A percentile compares a stretch with the other conserved stretches of the same genome.
These are phyloP conservation scores for Chamaenerion angustifolium DNA, from an alignment of 345 rosid species.

Conservation along the genomic window DNA sequence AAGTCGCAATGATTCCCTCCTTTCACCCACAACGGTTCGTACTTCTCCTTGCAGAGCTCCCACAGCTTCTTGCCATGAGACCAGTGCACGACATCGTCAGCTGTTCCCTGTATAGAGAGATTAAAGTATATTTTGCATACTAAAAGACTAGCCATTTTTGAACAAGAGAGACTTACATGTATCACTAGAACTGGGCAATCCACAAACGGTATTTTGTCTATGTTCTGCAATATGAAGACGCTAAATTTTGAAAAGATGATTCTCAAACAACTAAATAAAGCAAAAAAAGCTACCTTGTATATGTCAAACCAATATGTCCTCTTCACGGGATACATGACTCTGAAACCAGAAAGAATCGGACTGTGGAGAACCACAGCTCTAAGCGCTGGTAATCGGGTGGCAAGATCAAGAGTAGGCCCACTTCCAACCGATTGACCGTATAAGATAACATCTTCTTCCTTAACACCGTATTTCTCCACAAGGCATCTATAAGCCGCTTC, in stretches of 20 bases:
- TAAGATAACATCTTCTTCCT: conserved; percentile 73
- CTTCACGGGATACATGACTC: conserved; percentile 89
- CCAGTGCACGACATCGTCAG: conserved; percentile 88
- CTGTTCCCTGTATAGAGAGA: conserved; percentile 49
- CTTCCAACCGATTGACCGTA: conserved; percentile 95
- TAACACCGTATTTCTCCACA: conserved; percentile 55
- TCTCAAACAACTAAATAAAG: not conserved
- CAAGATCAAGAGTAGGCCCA: conserved; percentile 85
- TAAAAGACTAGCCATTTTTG: no score
- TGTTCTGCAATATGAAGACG: conserved; percentile 38
- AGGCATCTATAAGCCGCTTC: conserved; percentile 84
- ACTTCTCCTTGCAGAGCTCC: conserved; percentile 77
- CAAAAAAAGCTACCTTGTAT: conserved; percentile 36
- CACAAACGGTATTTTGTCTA: conserved; percentile 69
- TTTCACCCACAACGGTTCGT: conserved; percentile 84
- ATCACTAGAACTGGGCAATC: conserved; percentile 68
- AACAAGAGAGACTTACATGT: conserved; percentile 36
- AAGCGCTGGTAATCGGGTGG: conserved; percentile 47
- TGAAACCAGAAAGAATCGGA: conserved; percentile 76
- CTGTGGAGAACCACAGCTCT: conserved; percentile 96
- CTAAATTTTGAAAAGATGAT: not conserved
- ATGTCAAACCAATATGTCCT: conserved; percentile 93
- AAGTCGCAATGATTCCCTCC: conserved; percentile 90
- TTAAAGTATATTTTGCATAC: not conserved
- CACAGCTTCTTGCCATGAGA: conserved; percentile 80